These are phyloP conservation scores for Deinandra increscens DNA, from an alignment of 129 eudicot species.

Conservation along the genomic window DNA sequence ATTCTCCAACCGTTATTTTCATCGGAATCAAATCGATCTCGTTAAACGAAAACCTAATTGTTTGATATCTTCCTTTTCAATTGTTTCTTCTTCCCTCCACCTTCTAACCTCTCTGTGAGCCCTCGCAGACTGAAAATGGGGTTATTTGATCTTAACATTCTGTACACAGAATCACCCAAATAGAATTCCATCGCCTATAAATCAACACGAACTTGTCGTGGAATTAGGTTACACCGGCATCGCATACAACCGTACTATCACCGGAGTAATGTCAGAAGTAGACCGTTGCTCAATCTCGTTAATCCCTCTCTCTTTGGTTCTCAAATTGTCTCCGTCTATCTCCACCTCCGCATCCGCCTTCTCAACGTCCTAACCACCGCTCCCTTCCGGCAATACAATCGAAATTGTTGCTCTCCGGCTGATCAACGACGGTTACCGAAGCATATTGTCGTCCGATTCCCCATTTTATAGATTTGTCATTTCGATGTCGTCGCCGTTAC, in stretches of 20 bases:
- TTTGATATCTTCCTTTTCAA: not conserved
- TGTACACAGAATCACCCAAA: constrained; percentile 64
- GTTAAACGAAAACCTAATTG: constrained; percentile 15
- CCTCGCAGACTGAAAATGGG: constrained; percentile 36
- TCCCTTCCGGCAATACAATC: constrained; percentile 78
- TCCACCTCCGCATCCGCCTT: constrained; percentile 52
- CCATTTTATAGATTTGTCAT: too few species aligned
- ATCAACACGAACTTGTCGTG: constrained; percentile 55
- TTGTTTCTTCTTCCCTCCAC: constrained; percentile 30
- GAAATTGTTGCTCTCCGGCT: too few species aligned
- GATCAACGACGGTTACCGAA: too few species aligned
- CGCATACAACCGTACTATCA: constrained; percentile 70
- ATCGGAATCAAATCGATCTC: too few species aligned
- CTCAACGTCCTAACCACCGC: constrained; percentile 45
- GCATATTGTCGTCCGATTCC: too few species aligned
- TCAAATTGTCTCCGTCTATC: constrained; percentile 50
- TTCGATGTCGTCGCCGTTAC: too few species aligned
- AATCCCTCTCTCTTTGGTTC: constrained; percentile 55
- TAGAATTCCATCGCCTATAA: constrained; percentile 32
- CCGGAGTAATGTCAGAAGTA: constrained; percentile 71
- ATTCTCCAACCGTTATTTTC: too few species aligned
- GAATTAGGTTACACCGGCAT: constrained; percentile 84
- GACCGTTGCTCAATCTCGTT: constrained; percentile 61
- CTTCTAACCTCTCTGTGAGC: not conserved
- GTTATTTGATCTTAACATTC: constrained; percentile 83